Conservation (phyloP, 225 moss, liverwort and hornwort genomes). For the Climacium dendroides region DNA sequence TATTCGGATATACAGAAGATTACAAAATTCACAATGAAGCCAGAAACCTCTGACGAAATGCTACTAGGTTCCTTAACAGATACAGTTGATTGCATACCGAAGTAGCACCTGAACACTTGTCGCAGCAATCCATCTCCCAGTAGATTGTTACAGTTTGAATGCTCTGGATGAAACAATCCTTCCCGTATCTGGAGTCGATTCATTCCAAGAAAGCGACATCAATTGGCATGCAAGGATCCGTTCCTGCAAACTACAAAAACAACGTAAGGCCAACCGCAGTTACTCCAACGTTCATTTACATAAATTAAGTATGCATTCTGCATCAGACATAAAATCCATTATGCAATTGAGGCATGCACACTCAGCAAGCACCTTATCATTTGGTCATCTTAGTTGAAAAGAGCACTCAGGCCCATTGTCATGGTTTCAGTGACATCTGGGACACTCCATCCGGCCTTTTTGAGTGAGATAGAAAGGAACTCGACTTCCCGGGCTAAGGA, state of each 20-base stretch:
- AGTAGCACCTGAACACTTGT: not conserved
- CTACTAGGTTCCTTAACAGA: not conserved
- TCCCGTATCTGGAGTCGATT: not conserved
- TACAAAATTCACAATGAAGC: constrained; percentile 33
- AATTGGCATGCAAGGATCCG: not conserved
- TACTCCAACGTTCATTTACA: not conserved
- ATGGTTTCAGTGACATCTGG: constrained; percentile 68
- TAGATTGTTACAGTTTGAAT: not conserved
- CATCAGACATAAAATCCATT: not conserved
- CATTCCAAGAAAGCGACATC: not conserved
- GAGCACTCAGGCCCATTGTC: constrained; percentile 33
- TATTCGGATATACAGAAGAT: constrained; percentile 7
- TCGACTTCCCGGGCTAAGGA: constrained; percentile 60
- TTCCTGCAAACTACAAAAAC: not conserved
- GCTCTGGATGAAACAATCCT: not conserved
- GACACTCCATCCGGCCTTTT: constrained; percentile 87
- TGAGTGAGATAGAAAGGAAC: constrained; percentile 50
- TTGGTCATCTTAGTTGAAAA: not conserved
- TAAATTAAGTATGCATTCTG: not conserved
- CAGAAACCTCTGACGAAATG: not conserved
- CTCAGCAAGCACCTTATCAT: not conserved
- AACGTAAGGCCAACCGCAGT: not conserved
- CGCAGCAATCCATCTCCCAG: not conserved
- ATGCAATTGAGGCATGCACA: not conserved
- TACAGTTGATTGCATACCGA: not conserved